These are phyloP conservation scores for Danielia reshetovae DNA, from an alignment of 805 yeast species.

Conservation along the genomic window DNA sequence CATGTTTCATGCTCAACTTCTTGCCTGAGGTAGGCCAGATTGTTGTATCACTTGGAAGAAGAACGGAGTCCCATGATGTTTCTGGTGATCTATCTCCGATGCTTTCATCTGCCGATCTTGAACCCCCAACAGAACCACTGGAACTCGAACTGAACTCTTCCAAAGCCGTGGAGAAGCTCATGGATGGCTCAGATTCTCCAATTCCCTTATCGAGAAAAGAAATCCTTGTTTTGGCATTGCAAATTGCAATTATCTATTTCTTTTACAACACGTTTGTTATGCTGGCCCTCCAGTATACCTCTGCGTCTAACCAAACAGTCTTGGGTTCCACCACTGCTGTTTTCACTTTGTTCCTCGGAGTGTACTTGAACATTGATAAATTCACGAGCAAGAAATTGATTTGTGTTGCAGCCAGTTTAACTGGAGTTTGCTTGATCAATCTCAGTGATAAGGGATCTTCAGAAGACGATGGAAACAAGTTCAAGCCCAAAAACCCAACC, in stretches of 20 bases:
- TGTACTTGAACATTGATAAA: slow-evolving; percentile 35
- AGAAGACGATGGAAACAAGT: slow-evolving; percentile 18
- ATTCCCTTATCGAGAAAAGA: slow-evolving; percentile 24
- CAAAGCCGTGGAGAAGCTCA: background rate
- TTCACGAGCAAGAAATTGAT: slow-evolving; percentile 38
- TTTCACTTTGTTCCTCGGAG: slow-evolving; percentile 46
- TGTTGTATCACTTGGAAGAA: background rate
- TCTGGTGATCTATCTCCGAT: slow-evolving; percentile 1
- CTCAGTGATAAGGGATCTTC: slow-evolving; percentile 25
- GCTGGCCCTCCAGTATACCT: slow-evolving; percentile 44
- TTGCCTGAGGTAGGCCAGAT: slow-evolving; percentile 31
- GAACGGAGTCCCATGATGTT: background rate
- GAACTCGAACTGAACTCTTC: slow-evolving; percentile 6
- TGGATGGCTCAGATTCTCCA: slow-evolving; percentile 3
- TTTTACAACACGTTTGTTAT: slow-evolving; percentile 38
- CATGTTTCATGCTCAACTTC: slow-evolving; percentile 44
- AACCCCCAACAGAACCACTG: background rate
- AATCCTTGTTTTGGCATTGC: slow-evolving; percentile 32
- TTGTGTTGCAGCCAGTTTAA: slow-evolving; percentile 42
- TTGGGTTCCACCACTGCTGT: slow-evolving; percentile 49
- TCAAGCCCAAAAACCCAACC: slow-evolving; percentile 33
- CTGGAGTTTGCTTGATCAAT: slow-evolving; percentile 46
- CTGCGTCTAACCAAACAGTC: slow-evolving; percentile 51
- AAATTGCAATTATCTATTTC: slow-evolving; percentile 41
- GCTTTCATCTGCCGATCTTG: slow-evolving; percentile 2